A percentile compares a stretch with the other conserved stretches of the same genome.
Evolutionary conservation across 345 rosid genomes (phyloP).

Genomic region (Eutrema yunnanense): DNA sequence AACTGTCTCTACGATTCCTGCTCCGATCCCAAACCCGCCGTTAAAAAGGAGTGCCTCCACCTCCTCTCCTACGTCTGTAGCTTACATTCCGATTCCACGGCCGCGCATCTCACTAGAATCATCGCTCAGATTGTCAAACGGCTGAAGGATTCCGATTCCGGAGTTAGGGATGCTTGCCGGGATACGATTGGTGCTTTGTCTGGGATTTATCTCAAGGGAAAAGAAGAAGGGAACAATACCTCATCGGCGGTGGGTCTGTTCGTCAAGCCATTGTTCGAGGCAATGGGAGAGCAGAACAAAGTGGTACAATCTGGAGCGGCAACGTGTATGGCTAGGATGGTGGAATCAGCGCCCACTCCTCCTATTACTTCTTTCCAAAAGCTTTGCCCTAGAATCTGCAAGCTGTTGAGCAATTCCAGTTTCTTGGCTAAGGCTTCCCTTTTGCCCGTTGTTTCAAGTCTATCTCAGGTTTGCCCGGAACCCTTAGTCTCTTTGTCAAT

Average conservation of each 20-base stretch:
- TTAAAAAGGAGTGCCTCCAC: conserved; percentile 77
- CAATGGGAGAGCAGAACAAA: conserved; percentile 96
- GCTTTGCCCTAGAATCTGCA: conserved; percentile 84
- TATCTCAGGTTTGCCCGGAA: conserved; percentile 65
- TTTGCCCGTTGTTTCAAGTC: conserved; percentile 68
- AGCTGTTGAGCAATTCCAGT: conserved; percentile 74
- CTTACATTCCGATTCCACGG: conserved; percentile 55
- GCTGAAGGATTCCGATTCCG: conserved; percentile 82
- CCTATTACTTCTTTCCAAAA: conserved; percentile 68
- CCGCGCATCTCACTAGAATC: conserved; percentile 67
- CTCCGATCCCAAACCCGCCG: conserved; percentile 80
- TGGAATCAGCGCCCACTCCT: conserved; percentile 62
- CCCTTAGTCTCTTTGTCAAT: background rate
- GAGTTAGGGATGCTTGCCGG: conserved; percentile 88
- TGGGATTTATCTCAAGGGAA: conserved; percentile 57
- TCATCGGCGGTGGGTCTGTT: conserved; percentile 62
- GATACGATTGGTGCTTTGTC: conserved; percentile 81
- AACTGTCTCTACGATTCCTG: conserved; percentile 85
- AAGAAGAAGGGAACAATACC: conserved; percentile 27
- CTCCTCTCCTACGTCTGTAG: conserved; percentile 58
- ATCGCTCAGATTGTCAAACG: conserved; percentile 66
- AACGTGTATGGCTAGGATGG: conserved; percentile 84
- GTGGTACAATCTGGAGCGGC: conserved; percentile 90
- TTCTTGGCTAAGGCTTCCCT: conserved; percentile 79
- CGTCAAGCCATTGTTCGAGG: conserved; percentile 86